Conservation (phyloP, 495 filamentous ascomycete genomes). For the Lepraria neglecta region DNA sequence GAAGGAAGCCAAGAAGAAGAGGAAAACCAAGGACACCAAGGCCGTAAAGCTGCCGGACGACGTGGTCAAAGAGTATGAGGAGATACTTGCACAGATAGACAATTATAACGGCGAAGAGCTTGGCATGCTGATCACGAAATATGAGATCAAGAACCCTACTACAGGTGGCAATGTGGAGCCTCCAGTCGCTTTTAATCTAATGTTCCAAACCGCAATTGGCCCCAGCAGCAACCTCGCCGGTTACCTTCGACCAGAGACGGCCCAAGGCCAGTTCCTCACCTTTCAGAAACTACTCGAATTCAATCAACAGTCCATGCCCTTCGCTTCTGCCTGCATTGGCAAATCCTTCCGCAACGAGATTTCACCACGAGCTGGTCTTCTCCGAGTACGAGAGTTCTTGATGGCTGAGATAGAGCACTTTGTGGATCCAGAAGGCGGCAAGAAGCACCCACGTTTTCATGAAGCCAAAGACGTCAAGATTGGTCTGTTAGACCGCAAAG, state of each 20-base stretch:
- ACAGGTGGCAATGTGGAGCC: conserved; percentile 55
- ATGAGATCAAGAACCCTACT: conserved; percentile 58
- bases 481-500: conserved; percentile 60
- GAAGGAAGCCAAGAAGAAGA: conserved; percentile 61
- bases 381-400: conserved; percentile 65
- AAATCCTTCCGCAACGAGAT: conserved; percentile 74
- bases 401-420: conserved; percentile 74
- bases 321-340: conserved; percentile 68
- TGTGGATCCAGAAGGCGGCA: conserved; percentile 64
- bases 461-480: conserved; percentile 59
- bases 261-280: conserved; percentile 62
- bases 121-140: conserved; percentile 55
- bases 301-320: conserved; percentile 65
- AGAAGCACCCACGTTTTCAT: conserved; percentile 60
- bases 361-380: conserved; percentile 58
- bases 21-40: conserved; percentile 51
- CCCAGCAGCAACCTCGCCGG: conserved; percentile 58
- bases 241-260: conserved; percentile 61
- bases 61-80: conserved; percentile 60
- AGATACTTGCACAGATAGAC: conserved; percentile 64
- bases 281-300: conserved; percentile 66
- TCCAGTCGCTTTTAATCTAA: conserved; percentile 65
- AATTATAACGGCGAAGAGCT: conserved; percentile 63
- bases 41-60: conserved; percentile 59
- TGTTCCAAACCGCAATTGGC: conserved; percentile 68